Evolutionary conservation across 441 rosid species (phyloP), one percentile per base, ranked within the genome.

Genomic region (Pelargonium fulgidum): DNA sequence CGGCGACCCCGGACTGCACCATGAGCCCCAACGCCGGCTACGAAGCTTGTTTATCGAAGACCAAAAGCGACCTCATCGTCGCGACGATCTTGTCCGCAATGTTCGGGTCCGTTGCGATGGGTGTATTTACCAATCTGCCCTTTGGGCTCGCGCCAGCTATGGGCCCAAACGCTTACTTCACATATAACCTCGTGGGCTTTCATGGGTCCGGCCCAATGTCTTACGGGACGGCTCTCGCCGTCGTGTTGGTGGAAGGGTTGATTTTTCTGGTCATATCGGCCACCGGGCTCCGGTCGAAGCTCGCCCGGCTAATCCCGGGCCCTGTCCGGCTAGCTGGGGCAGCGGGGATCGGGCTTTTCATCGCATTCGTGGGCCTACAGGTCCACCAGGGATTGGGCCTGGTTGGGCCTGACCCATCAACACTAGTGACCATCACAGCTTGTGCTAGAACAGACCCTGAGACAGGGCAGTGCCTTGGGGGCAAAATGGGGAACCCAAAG

Each of bases 21-120:
- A 73, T 88, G 36, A 79, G 80, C 65, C 80, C 85, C 1, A 85
- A 86, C 68, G 79, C 47, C 1, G 97, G 89, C 3, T 93, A 91
- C 56, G 84, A 87, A 69, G 71, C 65, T 54, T 93, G 98, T 68
- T 78, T 93, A 9, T 58, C 83, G 0, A 85, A 72, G 33, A 83
- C 85, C 6, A 86, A 84, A 79, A 91, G 74, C 54, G 98, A 89
- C 52, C 96, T 93, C 48, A 78, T 87, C 62, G 94, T 87, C 0
- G 94, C 89, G 62, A 91, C 97, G 20, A 68, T 84, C 66, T 65
- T 93, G 70, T 82, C 92, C 13, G 78, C 93, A 50, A 89, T 91
- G 94, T 73, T 93, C 0, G 92, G 90, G 20, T 91, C 89, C 0
- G 62, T 93, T 17, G 89, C 91, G 7, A 89, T 91, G 98, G 97